Evolutionary conservation across 2,329 filamentous ascomycete genomes (phyloP).

Genomic region (Dactylonectria macrodidyma): DNA sequence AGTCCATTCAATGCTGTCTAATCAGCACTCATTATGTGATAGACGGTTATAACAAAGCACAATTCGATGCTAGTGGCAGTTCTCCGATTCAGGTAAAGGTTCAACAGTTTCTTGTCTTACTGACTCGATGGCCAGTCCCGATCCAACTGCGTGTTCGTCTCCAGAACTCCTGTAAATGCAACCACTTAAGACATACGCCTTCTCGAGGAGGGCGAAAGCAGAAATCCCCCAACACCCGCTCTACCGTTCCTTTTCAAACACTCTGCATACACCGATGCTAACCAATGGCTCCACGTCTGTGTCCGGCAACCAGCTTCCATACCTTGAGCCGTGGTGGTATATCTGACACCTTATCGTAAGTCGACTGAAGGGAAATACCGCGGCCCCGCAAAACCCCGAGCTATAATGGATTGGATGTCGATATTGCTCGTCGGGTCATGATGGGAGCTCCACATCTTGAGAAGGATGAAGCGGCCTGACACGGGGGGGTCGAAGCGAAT

Average conservation of each 20-base stretch:
- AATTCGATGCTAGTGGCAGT: background rate
- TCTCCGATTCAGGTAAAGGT: background rate
- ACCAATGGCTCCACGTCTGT: background rate
- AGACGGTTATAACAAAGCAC: constrained; percentile 7
- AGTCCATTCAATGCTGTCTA: background rate
- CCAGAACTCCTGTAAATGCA: constrained; percentile 30
- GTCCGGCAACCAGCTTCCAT: background rate
- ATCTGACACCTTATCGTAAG: constrained; percentile 60
- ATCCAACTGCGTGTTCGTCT: constrained; percentile 6
- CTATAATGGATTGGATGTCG: constrained; percentile 89
- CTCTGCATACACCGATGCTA: constrained; percentile 8
- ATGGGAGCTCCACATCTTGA: constrained; percentile 91
- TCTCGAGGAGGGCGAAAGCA: constrained; percentile 11
- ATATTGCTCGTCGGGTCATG: constrained; percentile 79
- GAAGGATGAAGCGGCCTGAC: constrained; percentile 84
- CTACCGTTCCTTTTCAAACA: constrained; percentile 19
- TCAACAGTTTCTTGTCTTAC: constrained; percentile 24
- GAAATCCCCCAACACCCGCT: constrained; percentile 17
- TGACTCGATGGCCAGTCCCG: constrained; percentile 5
- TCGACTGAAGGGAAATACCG: constrained; percentile 84
- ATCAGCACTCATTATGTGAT: constrained; percentile 1
- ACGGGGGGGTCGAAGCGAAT: constrained; percentile 89
- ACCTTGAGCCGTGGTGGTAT: background rate
- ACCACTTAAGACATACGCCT: constrained; percentile 21
- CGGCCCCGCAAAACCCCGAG: constrained; percentile 87